These are phyloP conservation scores for Fragaria nilgerrensis DNA, from an alignment of 306 rosid species.

Conservation along the genomic window DNA sequence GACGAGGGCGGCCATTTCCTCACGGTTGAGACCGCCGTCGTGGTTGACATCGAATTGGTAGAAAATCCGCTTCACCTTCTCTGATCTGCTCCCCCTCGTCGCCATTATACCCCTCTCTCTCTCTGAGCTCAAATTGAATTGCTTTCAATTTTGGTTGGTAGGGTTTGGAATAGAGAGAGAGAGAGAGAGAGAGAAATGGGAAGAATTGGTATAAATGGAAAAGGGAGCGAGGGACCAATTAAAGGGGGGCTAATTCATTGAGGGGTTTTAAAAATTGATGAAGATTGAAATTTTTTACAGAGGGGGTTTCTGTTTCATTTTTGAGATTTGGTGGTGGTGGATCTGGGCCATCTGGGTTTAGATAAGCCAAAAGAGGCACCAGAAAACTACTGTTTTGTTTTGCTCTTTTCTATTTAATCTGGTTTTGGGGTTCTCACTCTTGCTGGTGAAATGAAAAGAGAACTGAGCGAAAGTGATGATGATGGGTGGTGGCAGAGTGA, in stretches of 20 bases:
- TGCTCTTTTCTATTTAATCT: neutral
- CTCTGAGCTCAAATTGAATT: neutral
- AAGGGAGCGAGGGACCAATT: neutral
- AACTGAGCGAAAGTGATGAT: neutral
- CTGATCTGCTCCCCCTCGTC: slow-evolving; percentile 96
- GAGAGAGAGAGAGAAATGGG: neutral
- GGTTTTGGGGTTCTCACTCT: neutral
- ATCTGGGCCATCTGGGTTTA: slow-evolving; percentile 18
- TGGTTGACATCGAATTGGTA: slow-evolving; percentile 75
- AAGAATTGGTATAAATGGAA: neutral
- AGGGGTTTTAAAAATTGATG: neutral
- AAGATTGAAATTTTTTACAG: neutral
- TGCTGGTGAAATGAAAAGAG: neutral
- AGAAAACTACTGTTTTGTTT: neutral
- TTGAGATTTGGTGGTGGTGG: neutral
- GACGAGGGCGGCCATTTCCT: slow-evolving; percentile 92
- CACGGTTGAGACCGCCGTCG: slow-evolving; percentile 87
- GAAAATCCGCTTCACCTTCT: slow-evolving; percentile 90
- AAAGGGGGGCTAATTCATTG: neutral
- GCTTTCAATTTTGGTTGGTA: neutral
- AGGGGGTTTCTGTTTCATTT: neutral
- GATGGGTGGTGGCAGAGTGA: neutral
- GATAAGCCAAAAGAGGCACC: slow-evolving; percentile 1
- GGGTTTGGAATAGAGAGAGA: slow-evolving; percentile 10
- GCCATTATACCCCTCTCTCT: slow-evolving; percentile 47